Evolutionary conservation across 805 yeast genomes (phyloP).

Genomic region (Metschnikowia anglica): DNA sequence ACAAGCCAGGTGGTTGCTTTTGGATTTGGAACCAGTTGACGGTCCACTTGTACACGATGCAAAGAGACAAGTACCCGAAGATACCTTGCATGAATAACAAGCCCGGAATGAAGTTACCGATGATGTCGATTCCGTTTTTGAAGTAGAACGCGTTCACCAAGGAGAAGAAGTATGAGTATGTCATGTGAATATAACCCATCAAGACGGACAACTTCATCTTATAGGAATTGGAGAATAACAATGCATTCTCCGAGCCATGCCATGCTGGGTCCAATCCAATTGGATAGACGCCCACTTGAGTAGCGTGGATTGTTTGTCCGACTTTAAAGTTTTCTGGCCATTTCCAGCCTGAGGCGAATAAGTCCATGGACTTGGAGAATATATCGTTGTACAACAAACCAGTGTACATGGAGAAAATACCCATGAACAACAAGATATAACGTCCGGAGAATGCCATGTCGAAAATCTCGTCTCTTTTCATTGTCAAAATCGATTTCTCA

Average conservation of each 20-base stretch:
- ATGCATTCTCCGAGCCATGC: constrained; percentile 95
- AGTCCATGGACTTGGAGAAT: constrained; percentile 85
- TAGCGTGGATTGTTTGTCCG: constrained; percentile 71
- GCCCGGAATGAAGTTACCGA: constrained; percentile 94
- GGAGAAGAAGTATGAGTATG: constrained; percentile 83
- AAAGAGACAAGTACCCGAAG: constrained; percentile 84
- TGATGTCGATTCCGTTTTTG: constrained; percentile 71
- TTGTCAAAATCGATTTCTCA: constrained; percentile 65
- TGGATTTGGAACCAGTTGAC: constrained; percentile 83
- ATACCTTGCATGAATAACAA: constrained; percentile 93
- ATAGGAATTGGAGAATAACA: constrained; percentile 89
- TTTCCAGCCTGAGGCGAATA: constrained; percentile 88
- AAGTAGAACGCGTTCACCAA: constrained; percentile 73
- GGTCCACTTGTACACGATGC: constrained; percentile 91
- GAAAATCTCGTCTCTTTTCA: constrained; percentile 86
- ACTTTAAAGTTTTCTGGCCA: constrained; percentile 77
- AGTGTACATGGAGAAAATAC: constrained; percentile 90
- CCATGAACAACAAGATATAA: constrained; percentile 89
- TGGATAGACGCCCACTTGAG: constrained; percentile 65
- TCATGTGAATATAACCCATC: constrained; percentile 94
- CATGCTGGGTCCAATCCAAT: constrained; percentile 92
- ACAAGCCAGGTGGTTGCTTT: constrained; percentile 84
- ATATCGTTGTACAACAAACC: constrained; percentile 93
- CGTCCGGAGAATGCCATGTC: constrained; percentile 97
- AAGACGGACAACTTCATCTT: constrained; percentile 95